Percentiles rank a stretch among this genome's conserved stretches.
Evolutionary conservation across 75 land plant genomes (phyloP).

Genomic region (Chamaecyparis obtusa): DNA sequence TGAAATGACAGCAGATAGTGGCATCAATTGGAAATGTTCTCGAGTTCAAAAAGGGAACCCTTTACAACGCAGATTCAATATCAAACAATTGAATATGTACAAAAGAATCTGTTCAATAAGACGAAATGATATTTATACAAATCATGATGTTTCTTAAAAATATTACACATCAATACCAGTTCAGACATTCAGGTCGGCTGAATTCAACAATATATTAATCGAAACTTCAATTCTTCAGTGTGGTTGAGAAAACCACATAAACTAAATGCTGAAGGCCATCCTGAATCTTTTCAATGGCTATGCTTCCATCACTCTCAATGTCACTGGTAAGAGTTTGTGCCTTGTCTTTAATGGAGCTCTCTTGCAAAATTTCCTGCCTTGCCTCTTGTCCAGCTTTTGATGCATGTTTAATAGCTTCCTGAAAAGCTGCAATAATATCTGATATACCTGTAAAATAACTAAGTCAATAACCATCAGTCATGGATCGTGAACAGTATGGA

Average conservation of each 20-base stretch:
- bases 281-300: constrained; percentile 75
- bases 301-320: constrained; percentile 56
- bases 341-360: constrained; percentile 64
- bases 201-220: background rate
- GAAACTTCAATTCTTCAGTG: constrained; percentile 18
- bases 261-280: constrained; percentile 79
- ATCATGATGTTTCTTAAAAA: background rate
- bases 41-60: background rate
- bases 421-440: constrained; percentile 81
- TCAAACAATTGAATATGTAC: background rate
- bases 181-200: background rate
- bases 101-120: background rate
- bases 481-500: background rate
- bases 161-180: background rate
- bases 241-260: constrained; percentile 74
- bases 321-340: constrained; percentile 60
- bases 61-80: background rate
- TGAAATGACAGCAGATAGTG: background rate
- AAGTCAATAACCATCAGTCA: background rate
- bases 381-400: constrained; percentile 41
- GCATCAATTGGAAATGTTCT: background rate
- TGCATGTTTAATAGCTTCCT: constrained; percentile 60
- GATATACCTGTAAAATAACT: constrained; percentile 59
- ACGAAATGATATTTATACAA: background rate
- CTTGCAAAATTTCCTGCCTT: constrained; percentile 24